Conservation (phyloP, 1,139 yeast genomes). For the Hemisphaericaspora subhashii region DNA sequence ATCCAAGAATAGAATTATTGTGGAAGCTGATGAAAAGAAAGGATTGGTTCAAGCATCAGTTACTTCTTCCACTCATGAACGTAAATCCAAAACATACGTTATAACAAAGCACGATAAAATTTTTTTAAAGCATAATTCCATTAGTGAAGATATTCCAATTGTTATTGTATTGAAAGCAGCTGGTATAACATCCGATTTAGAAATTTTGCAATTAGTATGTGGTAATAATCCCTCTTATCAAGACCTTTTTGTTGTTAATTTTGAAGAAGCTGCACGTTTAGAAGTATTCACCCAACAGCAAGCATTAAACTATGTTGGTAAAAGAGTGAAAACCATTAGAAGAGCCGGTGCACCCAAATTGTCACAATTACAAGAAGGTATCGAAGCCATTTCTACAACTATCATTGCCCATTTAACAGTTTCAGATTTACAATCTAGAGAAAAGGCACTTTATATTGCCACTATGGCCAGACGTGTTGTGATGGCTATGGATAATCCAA, state of each 20-base stretch:
- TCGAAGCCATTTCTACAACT: constrained; percentile 95
- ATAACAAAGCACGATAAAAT: constrained; percentile 88
- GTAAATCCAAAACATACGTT: constrained; percentile 95
- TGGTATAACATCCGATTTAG: constrained; percentile 89
- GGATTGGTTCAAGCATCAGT: constrained; percentile 96
- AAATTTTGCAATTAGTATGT: constrained; percentile 90
- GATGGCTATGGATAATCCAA: constrained; percentile 93
- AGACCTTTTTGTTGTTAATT: constrained; percentile 86
- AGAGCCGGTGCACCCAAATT: constrained; percentile 82
- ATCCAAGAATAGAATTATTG: constrained; percentile 95
- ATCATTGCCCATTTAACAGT: constrained; percentile 94
- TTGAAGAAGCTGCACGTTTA: constrained; percentile 88
- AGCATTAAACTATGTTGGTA: constrained; percentile 87
- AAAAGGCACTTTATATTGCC: constrained; percentile 91
- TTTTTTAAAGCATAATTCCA: constrained; percentile 90
- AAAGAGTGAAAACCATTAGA: constrained; percentile 88
- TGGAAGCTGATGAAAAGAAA: constrained; percentile 94
- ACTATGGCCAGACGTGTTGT: constrained; percentile 95
- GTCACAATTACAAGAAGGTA: constrained; percentile 85
- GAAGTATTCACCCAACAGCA: constrained; percentile 91
- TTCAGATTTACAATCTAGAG: constrained; percentile 82
- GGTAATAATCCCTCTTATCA: constrained; percentile 87
- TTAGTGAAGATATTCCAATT: constrained; percentile 93
- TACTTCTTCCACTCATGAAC: constrained; percentile 95
- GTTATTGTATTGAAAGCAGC: constrained; percentile 93